Base-by-base conservation (phyloP, 148 eudicot species). In the Rhododendron ferrugineum region DNA sequence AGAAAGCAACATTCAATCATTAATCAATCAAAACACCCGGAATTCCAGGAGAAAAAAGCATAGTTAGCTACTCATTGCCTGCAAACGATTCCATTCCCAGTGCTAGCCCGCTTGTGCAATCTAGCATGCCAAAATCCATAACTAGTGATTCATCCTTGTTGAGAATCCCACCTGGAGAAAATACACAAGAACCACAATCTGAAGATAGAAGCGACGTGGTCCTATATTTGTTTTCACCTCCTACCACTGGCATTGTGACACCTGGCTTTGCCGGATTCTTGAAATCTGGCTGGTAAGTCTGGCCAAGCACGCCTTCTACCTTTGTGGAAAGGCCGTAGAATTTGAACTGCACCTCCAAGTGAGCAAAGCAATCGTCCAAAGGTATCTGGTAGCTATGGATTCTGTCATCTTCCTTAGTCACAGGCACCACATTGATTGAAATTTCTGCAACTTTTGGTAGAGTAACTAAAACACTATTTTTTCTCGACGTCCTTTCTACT, bases 11-110 rank as follows among this genome's bases (percentile, higher is more conserved):
- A 46, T 54, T 23, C 52, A 64, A 2, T 79, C 68, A 85, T 47
- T 66, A 32, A 34, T 34, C 50, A 11, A 52, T 52, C 72, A 80
- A 23, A 20, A 49, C 36, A 49, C 26, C 3, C 26, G 18, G 8
- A 80, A 22, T 3, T 85, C 11, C 6, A 68, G 72, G 16, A 6
- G 46, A 5, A 66, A 66, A 34, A 3, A n/a, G 30, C 34, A 15
- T 72, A 46, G 4, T 37, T 49, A 10, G 10, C 26, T 58, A 70
- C 58, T 90, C 85, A 91, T 88, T 87, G 91, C 86, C 88, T 90
- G 92, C 93, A 92, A 18, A 91, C 89, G 37, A 91, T 88, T 83
- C 89, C 92, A 80, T 91, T 78, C 28, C 91, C 90, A 56, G 72
- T 88, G 66, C 64, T 62, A 81, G 89, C 87, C 85, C 87, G 60